Base-by-base conservation (phyloP, 1,139 yeast species). In the Zygoascus meyerae region DNA sequence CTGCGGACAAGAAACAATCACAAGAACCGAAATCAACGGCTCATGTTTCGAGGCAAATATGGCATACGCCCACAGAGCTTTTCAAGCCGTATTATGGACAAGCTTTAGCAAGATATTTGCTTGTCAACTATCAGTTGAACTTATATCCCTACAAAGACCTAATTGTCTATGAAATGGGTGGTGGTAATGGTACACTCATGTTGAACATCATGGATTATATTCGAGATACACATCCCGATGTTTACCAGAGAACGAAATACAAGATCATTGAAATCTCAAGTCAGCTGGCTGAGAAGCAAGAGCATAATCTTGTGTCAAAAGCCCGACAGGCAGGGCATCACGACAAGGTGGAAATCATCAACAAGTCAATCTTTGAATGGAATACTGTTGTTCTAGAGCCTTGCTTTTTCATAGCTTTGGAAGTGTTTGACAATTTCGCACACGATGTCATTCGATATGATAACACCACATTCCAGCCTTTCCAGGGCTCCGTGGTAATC, bases 61-160 rank as follows among this genome's bases (percentile, higher is more conserved):
- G 95, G 95, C 95, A 86, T 60, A 86, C 95, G 0, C 95, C 95
- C 0, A 84, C 94, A 0, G 95, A 86, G 62, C 69, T 87, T 42
- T 86, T 86, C 65, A 63, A 66, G 55, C 95, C 96, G 0, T 80
- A 72, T 58, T 86, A 86, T 59, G 95, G 95, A 6, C 86, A 86
- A 60, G 89, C 95, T 0, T 67, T 86, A 50, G 95, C 95, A 0
- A 67, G 89, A 45, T 82, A 85, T 59, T 65, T 87, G 11, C 62
- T 86, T 40, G 78, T 78, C n/a, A 81, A 82, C 59, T 83, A 82
- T 63, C 81, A 81, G 59, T 63, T 79, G 47, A 79, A 81, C 48
- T 72, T 79, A n/a, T 81, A 77, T 53, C 86, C 86, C 0, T 77
- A 78, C 55, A 68, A 75, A 33, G 87, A 82, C 55, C 69, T 86